Conservation (phyloP, 352 stramenopile species). For the Halophytophthora polymorphica region DNA sequence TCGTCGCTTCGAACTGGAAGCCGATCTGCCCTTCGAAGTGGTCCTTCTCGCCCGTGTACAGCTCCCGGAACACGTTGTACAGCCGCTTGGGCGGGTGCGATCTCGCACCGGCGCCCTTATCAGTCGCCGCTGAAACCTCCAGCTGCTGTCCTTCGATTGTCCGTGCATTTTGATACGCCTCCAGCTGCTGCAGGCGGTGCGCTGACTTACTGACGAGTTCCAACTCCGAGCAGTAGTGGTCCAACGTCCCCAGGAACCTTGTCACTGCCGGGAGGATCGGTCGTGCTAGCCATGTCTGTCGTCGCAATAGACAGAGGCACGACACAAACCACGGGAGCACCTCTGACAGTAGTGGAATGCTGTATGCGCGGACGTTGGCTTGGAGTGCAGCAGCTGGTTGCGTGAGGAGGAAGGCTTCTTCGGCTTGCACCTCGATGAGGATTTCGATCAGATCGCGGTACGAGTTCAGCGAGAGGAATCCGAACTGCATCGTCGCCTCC, state of each 20-base stretch:
- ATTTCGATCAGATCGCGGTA: slow-evolving; percentile 50
- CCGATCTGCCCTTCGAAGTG: slow-evolving; percentile 89
- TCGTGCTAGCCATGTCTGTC: slow-evolving; percentile 75
- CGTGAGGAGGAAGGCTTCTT: slow-evolving; percentile 41
- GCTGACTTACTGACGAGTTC: slow-evolving; percentile 61
- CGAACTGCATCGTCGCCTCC: slow-evolving; percentile 64
- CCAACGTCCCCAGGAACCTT: slow-evolving; percentile 57
- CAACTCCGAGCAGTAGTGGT: slow-evolving; percentile 74
- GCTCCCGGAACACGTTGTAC: slow-evolving; percentile 87
- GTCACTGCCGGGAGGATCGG: slow-evolving; percentile 64
- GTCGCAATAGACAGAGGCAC: slow-evolving; percentile 73
- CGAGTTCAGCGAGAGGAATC: slow-evolving; percentile 56
- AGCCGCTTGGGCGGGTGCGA: slow-evolving; percentile 64
- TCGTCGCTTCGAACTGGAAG: slow-evolving; percentile 86
- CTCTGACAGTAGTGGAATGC: slow-evolving; percentile 56
- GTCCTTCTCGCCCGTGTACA: slow-evolving; percentile 88
- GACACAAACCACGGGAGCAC: slow-evolving; percentile 78
- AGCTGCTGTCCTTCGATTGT: slow-evolving; percentile 64
- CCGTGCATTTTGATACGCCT: slow-evolving; percentile 54
- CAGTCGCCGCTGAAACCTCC: slow-evolving; percentile 46
- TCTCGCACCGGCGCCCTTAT: slow-evolving; percentile 41
- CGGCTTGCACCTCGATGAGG: slow-evolving; percentile 45
- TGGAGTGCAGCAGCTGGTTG: slow-evolving; percentile 20
- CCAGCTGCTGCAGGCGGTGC: slow-evolving; percentile 58
- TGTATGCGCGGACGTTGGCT: slow-evolving; percentile 35